Evolutionary conservation across 2,329 filamentous ascomycete species (phyloP).

Genomic region (Diplodia mutila): DNA sequence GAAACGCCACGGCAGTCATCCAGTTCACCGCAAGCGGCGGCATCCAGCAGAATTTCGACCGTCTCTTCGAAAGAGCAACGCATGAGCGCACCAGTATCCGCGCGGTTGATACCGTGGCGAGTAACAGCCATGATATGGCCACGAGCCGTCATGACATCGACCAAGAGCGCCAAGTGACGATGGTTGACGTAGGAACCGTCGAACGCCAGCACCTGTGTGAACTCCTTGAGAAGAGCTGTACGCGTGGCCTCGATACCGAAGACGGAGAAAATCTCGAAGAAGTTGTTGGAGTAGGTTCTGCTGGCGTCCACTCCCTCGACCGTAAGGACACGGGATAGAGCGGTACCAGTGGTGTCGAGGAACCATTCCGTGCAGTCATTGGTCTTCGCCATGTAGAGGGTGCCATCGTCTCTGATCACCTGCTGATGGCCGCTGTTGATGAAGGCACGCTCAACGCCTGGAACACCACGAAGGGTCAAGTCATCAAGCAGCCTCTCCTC

Average conservation of each 20-base stretch:
- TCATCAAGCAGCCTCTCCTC: constrained; percentile 91
- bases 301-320: constrained; percentile 86
- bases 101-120: constrained; percentile 96
- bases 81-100: constrained; percentile 97
- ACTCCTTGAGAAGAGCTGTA: constrained; percentile 80
- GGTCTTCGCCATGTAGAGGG: constrained; percentile 64
- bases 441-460: constrained; percentile 88
- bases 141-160: constrained; percentile 97
- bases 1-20: constrained; percentile 98
- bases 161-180: constrained; percentile 90
- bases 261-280: constrained; percentile 91
- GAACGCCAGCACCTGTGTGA: constrained; percentile 92
- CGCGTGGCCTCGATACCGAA: constrained; percentile 96
- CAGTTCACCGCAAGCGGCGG: constrained; percentile 89
- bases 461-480: constrained; percentile 86
- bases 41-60: constrained; percentile 95
- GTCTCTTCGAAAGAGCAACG: constrained; percentile 99
- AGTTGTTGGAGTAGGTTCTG: constrained; percentile 91
- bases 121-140: constrained; percentile 95
- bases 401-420: constrained; percentile 71
- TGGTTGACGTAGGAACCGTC: constrained; percentile 99
- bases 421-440: constrained; percentile 60
- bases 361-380: constrained; percentile 87
- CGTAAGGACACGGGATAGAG: constrained; percentile 79
- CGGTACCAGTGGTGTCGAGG: constrained; percentile 89